Base-by-base conservation (phyloP, 2,329 filamentous ascomycete genomes). In the Penicillium sp. region DNA sequence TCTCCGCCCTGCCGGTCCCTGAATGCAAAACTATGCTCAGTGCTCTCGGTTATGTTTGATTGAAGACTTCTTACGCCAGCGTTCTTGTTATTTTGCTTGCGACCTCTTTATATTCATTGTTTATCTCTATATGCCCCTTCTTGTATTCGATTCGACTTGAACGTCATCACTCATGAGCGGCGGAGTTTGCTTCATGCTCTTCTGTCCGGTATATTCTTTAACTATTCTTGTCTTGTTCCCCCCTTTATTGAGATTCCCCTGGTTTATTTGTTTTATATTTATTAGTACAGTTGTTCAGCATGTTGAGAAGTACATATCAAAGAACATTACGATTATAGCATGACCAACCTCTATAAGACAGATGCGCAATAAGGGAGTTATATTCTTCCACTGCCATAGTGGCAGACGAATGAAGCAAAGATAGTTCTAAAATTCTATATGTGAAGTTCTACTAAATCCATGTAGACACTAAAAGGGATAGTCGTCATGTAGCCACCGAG, bases 1-100 rank as follows among this genome's bases (percentile, higher is more conserved):
- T 82, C 38, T 78, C 76, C 52, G 78, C 77, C 25, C 76, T 86
- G 70, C 77, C 81, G 37, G 73, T 63, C 33, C 74, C 74, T 52
- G 76, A 78, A 57, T 69, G 73, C 50, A 76, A 72, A 58, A 68
- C 67, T 7, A 62, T 77, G 19, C 69, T 78, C 37, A 66, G 70
- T 25, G 71, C 69, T 50, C 65, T 77, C 22, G 76, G 75, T 25
- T 78, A 71, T 64, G 63, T 62, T 46, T 75, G 61, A 58, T 53
- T 46, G 52, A 44, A 37, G 28, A n/a, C 37, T 31, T 36, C 19
- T 44, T 19, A 44, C 40, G 52, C 22, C 30, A 37, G 31, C 46
- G 26, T 55, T 12, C 26, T 50, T 40, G 35, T 51, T 33, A 11
- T 11, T n/a, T 53, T 49, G 26, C 30, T 60, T 44, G 17, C 49